Base-by-base conservation (phyloP, 306 rosid species). In the Rubus idaeus region DNA sequence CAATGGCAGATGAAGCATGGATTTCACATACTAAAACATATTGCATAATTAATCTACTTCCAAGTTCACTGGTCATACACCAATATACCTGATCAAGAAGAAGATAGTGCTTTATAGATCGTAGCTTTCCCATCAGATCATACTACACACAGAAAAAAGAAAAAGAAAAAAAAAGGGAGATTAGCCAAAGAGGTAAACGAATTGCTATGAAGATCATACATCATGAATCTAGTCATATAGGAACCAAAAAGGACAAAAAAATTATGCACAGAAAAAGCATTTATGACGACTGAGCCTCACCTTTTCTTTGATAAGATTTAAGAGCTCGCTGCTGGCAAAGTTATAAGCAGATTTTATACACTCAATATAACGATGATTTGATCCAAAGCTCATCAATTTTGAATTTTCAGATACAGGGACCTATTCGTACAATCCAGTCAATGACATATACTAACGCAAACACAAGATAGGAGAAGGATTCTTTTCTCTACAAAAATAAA, bases 301-400 rank as follows among this genome's bases (percentile, higher is more conserved):
- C 98, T 94, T 94, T 70, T 92, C 98, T 84, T 88, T 92, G 65
- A 94, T 84, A 82, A 94, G 97, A 85, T 88, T 94, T 83, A 94
- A 84, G 46, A 94, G 98, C 86, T 94, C 98, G 53, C 91, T 80
- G 81, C 98, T 94, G 52, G 97, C 91, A 83, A 94, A 94, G 78
- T 88, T 92, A 82, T 94, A 94, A 14, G 98, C 96, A 83, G 92
- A 88, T 86, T 94, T 92, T 83, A 94, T 87, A 61, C 98, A 90
- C 84, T 94, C 98, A 84, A 92, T 91, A 88, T 94, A 92, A 12
- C 90, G 98, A 87, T 87, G 98, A 77, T 89, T 92, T 74, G 98
- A 90, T 76, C 95, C 97, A 83, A 89, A 89, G 78, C 85, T 94
- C 88, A 83, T 85, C 77, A 94, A 83, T 82, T 90, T 94, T 10